Evolutionary conservation across 495 filamentous ascomycete species (phyloP), one percentile per base, ranked within the genome.

Genomic region (Monascus purpureus): DNA sequence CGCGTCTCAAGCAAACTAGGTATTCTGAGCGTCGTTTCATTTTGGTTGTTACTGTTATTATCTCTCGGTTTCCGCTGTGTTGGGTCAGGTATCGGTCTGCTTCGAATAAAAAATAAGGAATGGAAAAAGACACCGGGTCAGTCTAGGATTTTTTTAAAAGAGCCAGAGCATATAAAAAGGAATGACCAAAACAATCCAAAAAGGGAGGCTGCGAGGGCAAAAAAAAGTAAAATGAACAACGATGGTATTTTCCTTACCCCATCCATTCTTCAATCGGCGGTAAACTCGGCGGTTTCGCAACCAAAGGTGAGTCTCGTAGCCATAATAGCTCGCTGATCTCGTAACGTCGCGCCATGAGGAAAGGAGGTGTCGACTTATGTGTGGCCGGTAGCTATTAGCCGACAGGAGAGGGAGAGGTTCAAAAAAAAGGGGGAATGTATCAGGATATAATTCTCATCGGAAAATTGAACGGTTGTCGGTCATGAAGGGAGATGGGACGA

Each of bases 251-350:
- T 55, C 45, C 77, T 50, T 70, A 93, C 85, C 88, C 87, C 84
- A 96, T 94, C 90, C 90, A 99, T 67, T 96, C 86, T 63, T 93
- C 86, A 36, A 81, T 73, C 15, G 86, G 79, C 16, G 90, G 90
- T 25, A 99, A 69, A 31, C 65, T 67, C 29, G 73, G 54, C 20
- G 90, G 90, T 47, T 88, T 93, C 36, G 69, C 57, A 44, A 85
- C 84, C 43, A 94, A 69, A 29, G 86, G 87, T 33, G 90, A 99
- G 27, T 77, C 55, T 51, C 77, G 75, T 40, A 99, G 68, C 49
- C 55, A 58, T 40, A 82, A 61, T 38, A 97, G 72, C 64, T 87
- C 74, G 30, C 87, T 79, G 50, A 71, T 67, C 35, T 76, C 69
- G 58, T 97, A 97, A 61, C 73, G 72, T 50, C 64, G 63, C 43